Conservation (phyloP, 768 basidiomycete genomes). For the Mrakia blollopis region DNA sequence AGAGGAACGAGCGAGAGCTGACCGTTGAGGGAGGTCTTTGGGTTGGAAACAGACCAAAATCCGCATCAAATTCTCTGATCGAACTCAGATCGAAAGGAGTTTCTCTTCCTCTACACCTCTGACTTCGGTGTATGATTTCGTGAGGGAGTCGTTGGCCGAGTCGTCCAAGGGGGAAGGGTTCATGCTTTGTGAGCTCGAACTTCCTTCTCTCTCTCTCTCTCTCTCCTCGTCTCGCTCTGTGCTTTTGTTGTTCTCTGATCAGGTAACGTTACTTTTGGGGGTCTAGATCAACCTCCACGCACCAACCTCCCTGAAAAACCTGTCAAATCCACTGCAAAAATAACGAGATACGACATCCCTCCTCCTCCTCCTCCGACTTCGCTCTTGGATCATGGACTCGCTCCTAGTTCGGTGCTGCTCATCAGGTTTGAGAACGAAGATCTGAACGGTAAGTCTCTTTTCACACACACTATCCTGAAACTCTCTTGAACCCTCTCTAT, state of each 20-base stretch:
- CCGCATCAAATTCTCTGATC: constrained; percentile 30
- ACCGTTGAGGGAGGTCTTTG: neutral
- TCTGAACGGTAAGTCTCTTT: neutral
- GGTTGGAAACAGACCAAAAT: constrained; percentile 18
- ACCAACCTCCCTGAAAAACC: constrained; percentile 19
- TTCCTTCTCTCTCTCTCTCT: neutral
- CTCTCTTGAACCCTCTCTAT: neutral
- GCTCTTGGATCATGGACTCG: constrained; percentile 19
- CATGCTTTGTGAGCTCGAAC: constrained; percentile 23
- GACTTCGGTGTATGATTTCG: constrained; percentile 26
- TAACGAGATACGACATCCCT: neutral
- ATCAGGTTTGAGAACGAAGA: constrained; percentile 21
- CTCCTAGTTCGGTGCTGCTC: constrained; percentile 25
- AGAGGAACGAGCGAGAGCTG: neutral
- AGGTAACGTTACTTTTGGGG: neutral
- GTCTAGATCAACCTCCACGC: constrained; percentile 13
- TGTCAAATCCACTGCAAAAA: constrained; percentile 1
- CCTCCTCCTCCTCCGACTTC: constrained; percentile 8
- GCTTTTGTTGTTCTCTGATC: neutral
- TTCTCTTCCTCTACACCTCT: constrained; percentile 21
- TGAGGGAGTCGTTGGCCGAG: constrained; percentile 10
- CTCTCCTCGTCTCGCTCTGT: neutral
- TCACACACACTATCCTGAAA: neutral
- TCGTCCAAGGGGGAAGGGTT: neutral
- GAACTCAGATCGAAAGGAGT: constrained; percentile 23